phyloP scores from a whole-genome alignment of 164 flowering plant genomes.

The Umbilicus rupestris region DNA sequence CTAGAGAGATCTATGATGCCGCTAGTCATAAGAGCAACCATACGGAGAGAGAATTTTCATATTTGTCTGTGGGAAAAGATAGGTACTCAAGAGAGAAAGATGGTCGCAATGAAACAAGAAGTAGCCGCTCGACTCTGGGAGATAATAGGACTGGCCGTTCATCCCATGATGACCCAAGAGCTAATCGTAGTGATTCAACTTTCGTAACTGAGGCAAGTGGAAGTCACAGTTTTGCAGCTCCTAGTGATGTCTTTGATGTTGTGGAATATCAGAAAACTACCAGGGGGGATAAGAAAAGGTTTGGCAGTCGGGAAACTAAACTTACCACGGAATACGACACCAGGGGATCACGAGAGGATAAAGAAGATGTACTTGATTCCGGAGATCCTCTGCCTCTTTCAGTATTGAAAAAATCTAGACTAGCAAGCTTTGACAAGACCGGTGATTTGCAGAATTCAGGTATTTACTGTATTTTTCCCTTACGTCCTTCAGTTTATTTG shows the following conservation, averaged over 20 bases:
- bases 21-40: constrained; percentile 37
- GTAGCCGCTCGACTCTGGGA: too few relatives aligned
- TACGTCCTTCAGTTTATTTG: neutral
- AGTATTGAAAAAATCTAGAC: constrained; percentile 41
- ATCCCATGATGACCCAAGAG: constrained; percentile 40
- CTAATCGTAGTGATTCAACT: constrained; percentile 19
- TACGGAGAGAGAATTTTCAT: constrained; percentile 26
- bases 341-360: too few relatives aligned
- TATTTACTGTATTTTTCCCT: constrained; percentile 9
- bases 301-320: constrained; percentile 25
- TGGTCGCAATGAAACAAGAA: constrained; percentile 30
- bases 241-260: constrained; percentile 32
- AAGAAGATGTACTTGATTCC: constrained; percentile 19
- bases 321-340: constrained; percentile 16
- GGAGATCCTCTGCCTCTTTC: constrained; percentile 26
- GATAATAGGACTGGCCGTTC: constrained; percentile 20
- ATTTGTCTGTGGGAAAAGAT: constrained; percentile 17
- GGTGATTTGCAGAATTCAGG: constrained; percentile 27
- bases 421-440: constrained; percentile 19
- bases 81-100: constrained; percentile 27
- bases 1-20: constrained; percentile 35
- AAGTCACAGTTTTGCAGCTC: too few relatives aligned
- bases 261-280: constrained; percentile 24
- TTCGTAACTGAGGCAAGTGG: constrained; percentile 31
- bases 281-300: constrained; percentile 30